Percentiles rank a stretch among this genome's conserved stretches.
These are phyloP conservation scores for Penicillium lagena DNA, from an alignment of 495 filamentous ascomycete species.

Conservation along the genomic window DNA sequence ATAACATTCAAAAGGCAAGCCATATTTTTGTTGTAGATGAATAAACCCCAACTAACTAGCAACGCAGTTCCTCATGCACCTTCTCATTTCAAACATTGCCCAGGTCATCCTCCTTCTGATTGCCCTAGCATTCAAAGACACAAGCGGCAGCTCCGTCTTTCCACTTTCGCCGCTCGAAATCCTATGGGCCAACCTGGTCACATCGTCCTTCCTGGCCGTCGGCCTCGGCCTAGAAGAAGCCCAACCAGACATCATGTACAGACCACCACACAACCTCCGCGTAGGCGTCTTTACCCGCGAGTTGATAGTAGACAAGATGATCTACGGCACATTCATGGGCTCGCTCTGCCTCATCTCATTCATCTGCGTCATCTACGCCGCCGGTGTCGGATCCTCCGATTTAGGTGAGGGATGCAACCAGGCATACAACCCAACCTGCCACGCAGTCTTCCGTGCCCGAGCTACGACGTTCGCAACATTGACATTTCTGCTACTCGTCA, in stretches of 20 bases:
- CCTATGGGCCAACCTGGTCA: constrained; percentile 64
- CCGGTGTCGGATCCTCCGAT: constrained; percentile 50
- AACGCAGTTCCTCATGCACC: constrained; percentile 49
- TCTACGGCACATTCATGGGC: constrained; percentile 57
- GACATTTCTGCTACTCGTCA: constrained; percentile 59
- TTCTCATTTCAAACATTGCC: constrained; percentile 58
- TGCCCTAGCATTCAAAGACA: constrained; percentile 58
- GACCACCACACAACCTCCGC: constrained; percentile 49
- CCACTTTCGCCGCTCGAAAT: constrained; percentile 59
- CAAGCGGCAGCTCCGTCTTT: constrained; percentile 49
- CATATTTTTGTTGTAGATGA: too few relatives aligned
- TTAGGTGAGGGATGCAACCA: constrained; percentile 54
- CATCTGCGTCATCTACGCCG: constrained; percentile 40
- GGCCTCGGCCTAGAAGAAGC: constrained; percentile 59
- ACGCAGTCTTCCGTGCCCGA: constrained; percentile 54
- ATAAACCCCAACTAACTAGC: too few relatives aligned
- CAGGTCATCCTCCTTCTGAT: constrained; percentile 55
- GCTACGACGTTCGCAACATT: constrained; percentile 58
- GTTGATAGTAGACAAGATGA: constrained; percentile 51
- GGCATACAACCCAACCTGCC: constrained; percentile 36
- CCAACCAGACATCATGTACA: constrained; percentile 52
- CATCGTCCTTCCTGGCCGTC: constrained; percentile 57
- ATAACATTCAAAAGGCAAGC: constrained; percentile 54
- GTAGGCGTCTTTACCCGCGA: constrained; percentile 53
- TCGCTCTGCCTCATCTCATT: constrained; percentile 53